These are phyloP conservation scores for Blastobotrys mokoenaii DNA, from an alignment of 805 yeast species.

Conservation along the genomic window DNA sequence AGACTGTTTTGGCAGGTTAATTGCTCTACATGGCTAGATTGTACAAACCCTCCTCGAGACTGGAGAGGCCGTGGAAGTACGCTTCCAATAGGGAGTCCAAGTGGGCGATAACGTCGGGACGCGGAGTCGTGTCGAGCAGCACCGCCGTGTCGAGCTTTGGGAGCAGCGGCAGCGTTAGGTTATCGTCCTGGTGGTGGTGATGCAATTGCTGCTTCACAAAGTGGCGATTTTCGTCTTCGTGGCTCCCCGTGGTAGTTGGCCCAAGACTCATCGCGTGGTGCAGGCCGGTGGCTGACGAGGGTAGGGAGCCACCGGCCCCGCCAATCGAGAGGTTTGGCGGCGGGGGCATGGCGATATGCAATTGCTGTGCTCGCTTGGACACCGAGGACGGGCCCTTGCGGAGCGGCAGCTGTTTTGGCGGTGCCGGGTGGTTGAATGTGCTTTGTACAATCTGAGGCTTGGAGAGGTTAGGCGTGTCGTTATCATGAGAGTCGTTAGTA, in stretches of 20 bases:
- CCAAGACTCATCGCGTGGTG: neutral
- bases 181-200: neutral
- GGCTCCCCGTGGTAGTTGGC: neutral
- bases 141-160: slow-evolving; percentile 30
- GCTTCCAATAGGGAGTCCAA: slow-evolving; percentile 26
- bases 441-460: slow-evolving; percentile 4
- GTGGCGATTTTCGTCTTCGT: neutral
- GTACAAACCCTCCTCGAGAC: slow-evolving; percentile 12
- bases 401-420: slow-evolving; percentile 4
- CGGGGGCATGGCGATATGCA: slow-evolving; percentile 10
- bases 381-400: slow-evolving; percentile 6
- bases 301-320: neutral
- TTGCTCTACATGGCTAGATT: slow-evolving; percentile 1
- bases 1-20: neutral
- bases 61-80: slow-evolving; percentile 20
- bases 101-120: slow-evolving; percentile 25
- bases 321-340: neutral
- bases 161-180: slow-evolving; percentile 15
- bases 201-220: neutral
- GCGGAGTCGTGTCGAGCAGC: slow-evolving; percentile 32
- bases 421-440: slow-evolving; percentile 17
- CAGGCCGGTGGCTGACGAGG: neutral
- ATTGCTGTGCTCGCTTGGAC: slow-evolving; percentile 1
- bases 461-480: slow-evolving; percentile 29
- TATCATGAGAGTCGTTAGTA: slow-evolving; percentile 6